A percentile compares a stretch with the other conserved stretches of the same genome.
Evolutionary conservation across 2,329 filamentous ascomycete genomes (phyloP).

Genomic region (Aspergillus pseudoterreus): DNA sequence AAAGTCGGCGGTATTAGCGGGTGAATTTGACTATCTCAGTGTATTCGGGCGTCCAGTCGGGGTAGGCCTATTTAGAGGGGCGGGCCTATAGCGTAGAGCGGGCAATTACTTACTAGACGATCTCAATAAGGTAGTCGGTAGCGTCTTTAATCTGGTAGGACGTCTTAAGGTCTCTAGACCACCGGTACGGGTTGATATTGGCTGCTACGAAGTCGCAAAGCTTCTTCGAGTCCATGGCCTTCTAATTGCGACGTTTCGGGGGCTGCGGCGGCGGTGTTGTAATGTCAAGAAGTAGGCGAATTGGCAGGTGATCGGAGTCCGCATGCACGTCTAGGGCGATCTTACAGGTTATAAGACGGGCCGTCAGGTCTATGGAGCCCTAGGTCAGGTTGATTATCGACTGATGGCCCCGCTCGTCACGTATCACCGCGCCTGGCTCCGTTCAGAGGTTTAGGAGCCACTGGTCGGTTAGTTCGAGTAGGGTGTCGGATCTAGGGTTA

Average conservation of each 20-base stretch:
- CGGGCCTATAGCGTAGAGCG: conserved; percentile 22
- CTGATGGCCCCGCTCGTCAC: conserved; percentile 7
- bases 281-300: neutral
- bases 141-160: conserved; percentile 6
- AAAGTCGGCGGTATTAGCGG: conserved; percentile 1
- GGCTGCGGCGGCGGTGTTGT: neutral
- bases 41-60: conserved; percentile 21
- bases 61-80: conserved; percentile 16
- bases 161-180: conserved; percentile 4
- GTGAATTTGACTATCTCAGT: conserved; percentile 8
- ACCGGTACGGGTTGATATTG: conserved; percentile 1
- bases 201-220: conserved; percentile 13
- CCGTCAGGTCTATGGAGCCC: conserved; percentile 1
- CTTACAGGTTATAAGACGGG: conserved; percentile 9
- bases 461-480: no score
- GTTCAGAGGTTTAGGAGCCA: conserved; percentile 6
- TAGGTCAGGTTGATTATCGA: conserved; percentile 19
- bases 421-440: conserved; percentile 6
- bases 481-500: neutral
- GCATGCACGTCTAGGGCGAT: conserved; percentile 16
- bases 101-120: conserved; percentile 16
- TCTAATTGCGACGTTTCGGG: neutral
- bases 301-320: conserved; percentile 19
- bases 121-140: conserved; percentile 14
- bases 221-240: conserved; percentile 11